These are phyloP conservation scores for Fusarium xyrophilum DNA, from an alignment of 2,329 filamentous ascomycete genomes.

Conservation along the genomic window DNA sequence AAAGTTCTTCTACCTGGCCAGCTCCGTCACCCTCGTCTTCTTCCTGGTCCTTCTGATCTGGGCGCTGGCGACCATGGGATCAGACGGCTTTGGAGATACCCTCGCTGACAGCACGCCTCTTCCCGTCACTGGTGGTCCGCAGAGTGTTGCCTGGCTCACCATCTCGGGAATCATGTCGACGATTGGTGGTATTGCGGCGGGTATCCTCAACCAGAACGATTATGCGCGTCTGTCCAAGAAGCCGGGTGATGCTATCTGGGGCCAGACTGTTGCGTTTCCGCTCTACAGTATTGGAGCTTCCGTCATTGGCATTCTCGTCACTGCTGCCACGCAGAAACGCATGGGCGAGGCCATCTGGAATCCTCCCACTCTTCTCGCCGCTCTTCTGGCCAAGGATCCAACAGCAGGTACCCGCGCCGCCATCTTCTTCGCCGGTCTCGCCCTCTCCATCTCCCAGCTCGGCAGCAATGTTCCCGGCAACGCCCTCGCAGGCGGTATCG, in stretches of 20 bases:
- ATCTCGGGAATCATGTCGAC: slow-evolving; percentile 49
- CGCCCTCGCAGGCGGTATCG: slow-evolving; percentile 49
- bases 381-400: slow-evolving; percentile 42
- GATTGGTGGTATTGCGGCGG: slow-evolving; percentile 48
- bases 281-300: slow-evolving; percentile 47
- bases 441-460: slow-evolving; percentile 47
- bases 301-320: slow-evolving; percentile 51
- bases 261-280: slow-evolving; percentile 47
- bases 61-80: slow-evolving; percentile 53
- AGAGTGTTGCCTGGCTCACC: slow-evolving; percentile 48
- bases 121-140: slow-evolving; percentile 40
- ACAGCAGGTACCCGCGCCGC: slow-evolving; percentile 47
- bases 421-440: slow-evolving; percentile 49
- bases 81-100: slow-evolving; percentile 49
- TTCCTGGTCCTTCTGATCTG: slow-evolving; percentile 53
- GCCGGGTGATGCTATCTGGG: slow-evolving; percentile 46
- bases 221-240: slow-evolving; percentile 47
- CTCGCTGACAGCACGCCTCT: slow-evolving; percentile 36
- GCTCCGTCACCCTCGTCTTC: slow-evolving; percentile 50
- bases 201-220: slow-evolving; percentile 51
- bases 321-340: slow-evolving; percentile 48
- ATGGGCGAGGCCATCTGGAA: slow-evolving; percentile 51
- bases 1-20: slow-evolving; percentile 51
- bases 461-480: slow-evolving; percentile 50
- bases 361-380: slow-evolving; percentile 46